Evolutionary conservation across 2,329 filamentous ascomycete genomes (phyloP), one percentile per base, ranked within the genome.

Genomic region (Dothistroma septosporum): DNA sequence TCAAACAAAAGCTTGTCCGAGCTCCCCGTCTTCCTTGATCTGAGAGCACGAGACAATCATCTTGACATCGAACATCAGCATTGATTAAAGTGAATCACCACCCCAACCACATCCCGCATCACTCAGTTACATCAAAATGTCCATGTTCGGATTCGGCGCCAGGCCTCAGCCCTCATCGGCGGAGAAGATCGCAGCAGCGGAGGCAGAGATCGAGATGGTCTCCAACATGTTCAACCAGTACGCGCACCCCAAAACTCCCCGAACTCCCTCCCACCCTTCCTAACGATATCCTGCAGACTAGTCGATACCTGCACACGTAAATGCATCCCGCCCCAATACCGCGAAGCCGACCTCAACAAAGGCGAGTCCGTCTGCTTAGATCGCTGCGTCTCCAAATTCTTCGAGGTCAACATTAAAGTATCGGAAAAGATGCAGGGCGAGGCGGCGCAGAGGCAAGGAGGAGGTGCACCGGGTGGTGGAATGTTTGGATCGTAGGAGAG

Each of bases 151-250:
- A 75, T 85, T 88, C 75, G 82, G 83, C 72, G 80, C 80, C 60
- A 82, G 86, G 68, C 90, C 91, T 64, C 91, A 97, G 81, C 89
- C 92, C 76, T 89, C 91, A 66, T 96, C 92, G 73, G 92, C 91
- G 77, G 90, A 97, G 83, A 99, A 97, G 85, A 94, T 99, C 77
- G 90, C 91, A 72, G 90, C 91, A 72, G 92, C 95, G 71, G 93
- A 99, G 82, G 89, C 91, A 69, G 95, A 99, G 82, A 91, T 97
- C 79, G 94, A 97, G 80, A 92, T 97, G 83, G 87, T 97, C 70
- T 91, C 92, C 64, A 92, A 97, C 78, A 97, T 97, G 88, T 96
- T 96, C 84, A 93, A 92, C 82, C 90, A 94, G 94, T 97, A 85
- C 63, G 77, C 47, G 21, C 57, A 28, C 11, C 11, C 12, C 12